Base-by-base conservation (phyloP, 495 filamentous ascomycete genomes). In the Peziza echinospora region DNA sequence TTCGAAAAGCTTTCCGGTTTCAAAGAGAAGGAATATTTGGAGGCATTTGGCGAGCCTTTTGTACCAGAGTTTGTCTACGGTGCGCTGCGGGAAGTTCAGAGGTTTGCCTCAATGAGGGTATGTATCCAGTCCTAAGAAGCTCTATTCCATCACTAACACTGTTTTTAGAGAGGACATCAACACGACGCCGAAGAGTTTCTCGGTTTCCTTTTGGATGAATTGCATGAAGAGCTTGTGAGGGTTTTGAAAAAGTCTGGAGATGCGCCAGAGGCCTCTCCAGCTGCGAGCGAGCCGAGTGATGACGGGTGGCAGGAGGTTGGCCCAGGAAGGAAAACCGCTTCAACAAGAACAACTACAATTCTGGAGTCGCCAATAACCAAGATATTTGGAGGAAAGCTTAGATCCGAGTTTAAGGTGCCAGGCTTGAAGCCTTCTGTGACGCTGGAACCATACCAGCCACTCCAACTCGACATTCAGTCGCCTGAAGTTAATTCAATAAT, bases 151-250 rank as follows among this genome's bases (percentile, higher is more conserved):
- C 19, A 46, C 16, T 21, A 44, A 8, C n/a, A n/a, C n/a, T 17
- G 26, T 40, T 9, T 53, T 46, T 46, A 84, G 77, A 79, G 85
- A 43, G 89, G 89, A 1, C 91, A 96, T 48, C 89, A 97, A 59
- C 86, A 97, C 68, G 89, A 97, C 65, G 91, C 91, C 7, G 84
- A 97, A 59, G 89, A 97, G 51, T 97, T 97, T 60, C 67, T 97
- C 5, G 91, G 89, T 0, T 94, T 96, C 53, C 68, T 96, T 28
- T 69, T 97, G 6, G 85, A 92, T 53, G 82, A 83, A 44, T 72
- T 97, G 40, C 86, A 96, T 56, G 85, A 94, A 47, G 89, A 97
- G 62, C 93, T 84, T 55, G 71, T 74, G 26, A 71, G 77, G 44
- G 77, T 83, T 25, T 80, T 86, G 64, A 75, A 72, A 49, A 61